A percentile compares a stretch with the other conserved stretches of the same genome.
Evolutionary conservation across 106 monocot genomes (phyloP).

Genomic region (Iris macrosiphon): DNA sequence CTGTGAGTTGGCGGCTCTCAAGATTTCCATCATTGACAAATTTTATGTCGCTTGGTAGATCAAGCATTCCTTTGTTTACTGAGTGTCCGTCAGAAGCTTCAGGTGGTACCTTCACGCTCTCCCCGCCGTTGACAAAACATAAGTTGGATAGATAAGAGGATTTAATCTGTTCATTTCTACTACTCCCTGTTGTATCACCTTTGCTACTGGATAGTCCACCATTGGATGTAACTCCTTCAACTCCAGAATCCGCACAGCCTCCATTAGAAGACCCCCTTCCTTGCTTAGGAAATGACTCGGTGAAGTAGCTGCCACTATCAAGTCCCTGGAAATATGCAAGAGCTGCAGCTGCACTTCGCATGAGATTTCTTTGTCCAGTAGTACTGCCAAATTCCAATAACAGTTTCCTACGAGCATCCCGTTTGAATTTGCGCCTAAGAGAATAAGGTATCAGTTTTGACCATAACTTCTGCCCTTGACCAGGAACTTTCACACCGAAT

Average conservation of each 20-base stretch:
- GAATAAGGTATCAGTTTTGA: slow-evolving; percentile 29
- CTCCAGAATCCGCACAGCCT: slow-evolving; percentile 14
- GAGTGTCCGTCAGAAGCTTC: slow-evolving; percentile 6
- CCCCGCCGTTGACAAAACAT: neutral
- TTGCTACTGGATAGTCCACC: slow-evolving; percentile 4
- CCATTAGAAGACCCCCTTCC: slow-evolving; percentile 16
- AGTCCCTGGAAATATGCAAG: slow-evolving; percentile 48
- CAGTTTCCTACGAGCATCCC: slow-evolving; percentile 33
- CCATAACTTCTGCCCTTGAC: slow-evolving; percentile 41
- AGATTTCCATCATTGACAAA: slow-evolving; percentile 11
- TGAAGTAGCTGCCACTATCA: slow-evolving; percentile 13
- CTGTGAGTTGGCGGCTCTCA: neutral
- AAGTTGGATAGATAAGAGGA: slow-evolving; percentile 9
- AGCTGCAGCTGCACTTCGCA: slow-evolving; percentile 68
- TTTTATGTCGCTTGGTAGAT: neutral
- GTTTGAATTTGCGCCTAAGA: slow-evolving; percentile 40
- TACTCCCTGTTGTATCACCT: neutral
- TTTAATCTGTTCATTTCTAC: slow-evolving; percentile 7
- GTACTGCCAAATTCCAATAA: slow-evolving; percentile 28
- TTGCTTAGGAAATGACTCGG: slow-evolving; percentile 13
- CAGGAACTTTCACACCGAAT: slow-evolving; percentile 54
- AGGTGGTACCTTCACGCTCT: neutral
- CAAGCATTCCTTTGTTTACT: neutral
- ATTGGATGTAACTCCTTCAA: neutral
- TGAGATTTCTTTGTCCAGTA: slow-evolving; percentile 64